Conservation (phyloP, 768 basidiomycete species). For the Suillus fuscotomentosus region DNA sequence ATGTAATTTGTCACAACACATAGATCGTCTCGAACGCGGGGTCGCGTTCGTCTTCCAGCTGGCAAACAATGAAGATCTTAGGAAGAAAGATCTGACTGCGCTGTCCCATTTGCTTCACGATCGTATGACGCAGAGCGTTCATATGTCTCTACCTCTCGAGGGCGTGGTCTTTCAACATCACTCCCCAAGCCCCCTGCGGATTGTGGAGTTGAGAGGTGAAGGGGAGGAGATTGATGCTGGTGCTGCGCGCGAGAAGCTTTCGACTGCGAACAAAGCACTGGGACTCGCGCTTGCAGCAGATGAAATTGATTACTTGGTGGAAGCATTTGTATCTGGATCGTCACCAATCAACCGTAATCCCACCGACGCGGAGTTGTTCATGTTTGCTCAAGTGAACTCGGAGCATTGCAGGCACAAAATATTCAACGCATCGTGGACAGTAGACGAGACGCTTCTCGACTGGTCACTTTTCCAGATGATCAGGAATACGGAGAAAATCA, state of each 20-base stretch:
- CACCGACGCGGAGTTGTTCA: constrained; percentile 97
- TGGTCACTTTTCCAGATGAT: constrained; percentile 95
- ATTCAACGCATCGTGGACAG: constrained; percentile 96
- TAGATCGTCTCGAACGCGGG: constrained; percentile 88
- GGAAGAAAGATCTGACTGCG: constrained; percentile 43
- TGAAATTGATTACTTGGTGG: constrained; percentile 90
- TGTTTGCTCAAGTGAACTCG: constrained; percentile 99
- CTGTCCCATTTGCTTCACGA: constrained; percentile 83
- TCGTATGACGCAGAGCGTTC: constrained; percentile 91
- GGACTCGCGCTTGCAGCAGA: constrained; percentile 89
- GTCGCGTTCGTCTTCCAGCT: constrained; percentile 63
- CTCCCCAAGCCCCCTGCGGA: constrained; percentile 64
- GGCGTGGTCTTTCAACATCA: constrained; percentile 58
- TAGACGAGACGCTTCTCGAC: constrained; percentile 66
- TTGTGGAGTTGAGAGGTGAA: constrained; percentile 55
- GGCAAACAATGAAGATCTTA: constrained; percentile 38
- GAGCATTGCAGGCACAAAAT: constrained; percentile 99
- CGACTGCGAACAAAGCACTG: constrained; percentile 74
- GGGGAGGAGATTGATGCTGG: constrained; percentile 21
- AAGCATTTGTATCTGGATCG: constrained; percentile 77
- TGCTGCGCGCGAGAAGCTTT: constrained; percentile 62
- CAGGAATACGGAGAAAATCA: constrained; percentile 86
- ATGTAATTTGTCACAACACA: constrained; percentile 71
- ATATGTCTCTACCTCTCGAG: constrained; percentile 56
- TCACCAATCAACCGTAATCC: constrained; percentile 77